A percentile compares a stretch with the other conserved stretches of the same genome.
Evolutionary conservation across 2,329 filamentous ascomycete genomes (phyloP).

Genomic region (Penicillium capsulatum): DNA sequence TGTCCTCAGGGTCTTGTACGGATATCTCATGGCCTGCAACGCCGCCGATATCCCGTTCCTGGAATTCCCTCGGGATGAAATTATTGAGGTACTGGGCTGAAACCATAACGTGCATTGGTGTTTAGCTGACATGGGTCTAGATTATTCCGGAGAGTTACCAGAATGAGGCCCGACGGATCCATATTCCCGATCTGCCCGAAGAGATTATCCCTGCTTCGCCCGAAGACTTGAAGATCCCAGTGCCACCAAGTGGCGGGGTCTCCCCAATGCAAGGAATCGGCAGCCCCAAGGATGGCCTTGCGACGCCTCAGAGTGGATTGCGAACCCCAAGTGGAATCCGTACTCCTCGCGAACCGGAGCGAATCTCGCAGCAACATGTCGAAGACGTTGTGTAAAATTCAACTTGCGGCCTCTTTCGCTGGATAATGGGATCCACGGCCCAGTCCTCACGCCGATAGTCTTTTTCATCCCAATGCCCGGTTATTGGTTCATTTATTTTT

Average conservation of each 20-base stretch:
- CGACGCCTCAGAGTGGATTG: constrained; percentile 42
- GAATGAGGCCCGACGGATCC: constrained; percentile 87
- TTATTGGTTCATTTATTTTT: too few species aligned
- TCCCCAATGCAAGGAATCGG: constrained; percentile 44
- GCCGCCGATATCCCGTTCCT: constrained; percentile 89
- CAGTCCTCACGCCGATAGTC: background rate
- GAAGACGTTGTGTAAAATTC: constrained; percentile 40
- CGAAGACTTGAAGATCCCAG: constrained; percentile 74
- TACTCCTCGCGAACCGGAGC: constrained; percentile 42
- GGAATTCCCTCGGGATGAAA: constrained; percentile 91
- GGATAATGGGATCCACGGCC: background rate
- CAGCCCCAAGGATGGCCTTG: constrained; percentile 38
- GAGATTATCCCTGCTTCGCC: constrained; percentile 71
- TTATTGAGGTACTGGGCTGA: constrained; percentile 66
- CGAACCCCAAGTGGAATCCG: constrained; percentile 27
- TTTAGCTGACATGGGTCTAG: constrained; percentile 35
- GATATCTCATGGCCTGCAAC: constrained; percentile 97
- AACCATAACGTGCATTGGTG: constrained; percentile 1
- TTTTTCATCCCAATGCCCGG: background rate
- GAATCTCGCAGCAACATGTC: constrained; percentile 44
- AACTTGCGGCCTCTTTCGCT: background rate
- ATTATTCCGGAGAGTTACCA: constrained; percentile 97
- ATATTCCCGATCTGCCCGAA: constrained; percentile 66
- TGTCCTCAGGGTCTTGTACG: constrained; percentile 93
- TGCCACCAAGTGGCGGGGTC: constrained; percentile 55